Evolutionary conservation across 108 stramenopile genomes (phyloP), one percentile per base, ranked within the genome.

Genomic region (Fragilaria radians): DNA sequence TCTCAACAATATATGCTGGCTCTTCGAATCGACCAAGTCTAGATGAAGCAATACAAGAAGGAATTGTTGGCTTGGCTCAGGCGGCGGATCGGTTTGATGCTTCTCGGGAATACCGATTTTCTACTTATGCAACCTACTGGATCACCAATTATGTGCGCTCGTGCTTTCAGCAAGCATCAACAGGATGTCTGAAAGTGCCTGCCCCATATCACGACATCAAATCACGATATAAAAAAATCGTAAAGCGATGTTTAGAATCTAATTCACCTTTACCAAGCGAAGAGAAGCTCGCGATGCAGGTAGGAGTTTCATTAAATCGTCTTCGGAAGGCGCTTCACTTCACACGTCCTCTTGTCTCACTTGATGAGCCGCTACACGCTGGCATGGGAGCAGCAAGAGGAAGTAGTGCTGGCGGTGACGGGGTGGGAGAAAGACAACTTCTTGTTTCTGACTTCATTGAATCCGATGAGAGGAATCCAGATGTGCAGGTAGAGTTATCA

Each of bases 31-130:
- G 72, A 56, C 86, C 89, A 7, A 63, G 65, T 28, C 59, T 89
- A 36, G 88, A 93, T 45, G 93, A 94, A 57, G 85, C 85, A 1
- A 73, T 89, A 19, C 93, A 94, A 59, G 88, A 91, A 71, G 93
- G 88, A 0, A 79, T 88, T 33, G 18, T 89, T 11, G 93, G 93
- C 0, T 56, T 94, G 28, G 78, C 83, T 4, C 67, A 68, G 22
- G 93, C 93, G 0, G 87, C 80, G 19, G 89, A 91, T 57, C 80
- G 79, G 30, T 94, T 72, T 51, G 82, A 91, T 28, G 80, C 82
- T 1, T 72, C 72, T 42, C 57, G 81, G 22, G 83, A 82, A 5
- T 62, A 83, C 27, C 62, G 78, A 28, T 94, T 94, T 52, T 65
- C 68, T 23, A 94, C 93, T 14, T 94, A 94, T 61, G 85, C 93